phyloP scores from a whole-genome alignment of 257 asterid genomes.

The Salvia miltiorrhiza region DNA sequence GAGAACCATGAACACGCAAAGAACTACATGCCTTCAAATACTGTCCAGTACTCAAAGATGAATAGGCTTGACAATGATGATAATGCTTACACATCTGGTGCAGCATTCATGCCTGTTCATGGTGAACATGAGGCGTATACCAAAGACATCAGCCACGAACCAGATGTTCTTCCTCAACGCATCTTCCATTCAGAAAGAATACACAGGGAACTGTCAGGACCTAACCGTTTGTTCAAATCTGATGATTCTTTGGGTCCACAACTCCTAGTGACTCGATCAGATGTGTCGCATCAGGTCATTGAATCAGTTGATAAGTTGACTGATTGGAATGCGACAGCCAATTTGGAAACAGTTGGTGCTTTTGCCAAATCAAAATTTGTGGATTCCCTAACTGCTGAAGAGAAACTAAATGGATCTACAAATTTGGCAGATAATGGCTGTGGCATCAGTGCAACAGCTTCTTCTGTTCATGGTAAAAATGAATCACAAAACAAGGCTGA shows the following conservation, averaged over 20 bases:
- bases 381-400: constrained; percentile 29
- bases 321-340: constrained; percentile 35
- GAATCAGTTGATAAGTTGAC: constrained; percentile 49
- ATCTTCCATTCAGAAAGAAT: constrained; percentile 67
- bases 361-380: constrained; percentile 28
- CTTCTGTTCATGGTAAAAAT: constrained; percentile 25
- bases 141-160: constrained; percentile 43
- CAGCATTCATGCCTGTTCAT: constrained; percentile 33
- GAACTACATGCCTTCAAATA: constrained; percentile 33
- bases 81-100: constrained; percentile 31
- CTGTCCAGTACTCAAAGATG: constrained; percentile 36
- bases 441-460: constrained; percentile 28
- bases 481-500: constrained; percentile 43
- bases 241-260: constrained; percentile 65
- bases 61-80: constrained; percentile 36
- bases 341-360: constrained; percentile 30
- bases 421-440: constrained; percentile 27
- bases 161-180: constrained; percentile 54
- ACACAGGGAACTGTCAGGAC: constrained; percentile 67
- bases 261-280: constrained; percentile 46
- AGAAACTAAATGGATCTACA: constrained; percentile 28
- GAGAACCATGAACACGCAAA: constrained; percentile 36
- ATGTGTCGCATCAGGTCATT: constrained; percentile 49
- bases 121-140: constrained; percentile 37
- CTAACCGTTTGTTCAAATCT: constrained; percentile 69